Base-by-base conservation (phyloP, 1,284 basidiomycete species). In the Papiliotrema laurentii region DNA sequence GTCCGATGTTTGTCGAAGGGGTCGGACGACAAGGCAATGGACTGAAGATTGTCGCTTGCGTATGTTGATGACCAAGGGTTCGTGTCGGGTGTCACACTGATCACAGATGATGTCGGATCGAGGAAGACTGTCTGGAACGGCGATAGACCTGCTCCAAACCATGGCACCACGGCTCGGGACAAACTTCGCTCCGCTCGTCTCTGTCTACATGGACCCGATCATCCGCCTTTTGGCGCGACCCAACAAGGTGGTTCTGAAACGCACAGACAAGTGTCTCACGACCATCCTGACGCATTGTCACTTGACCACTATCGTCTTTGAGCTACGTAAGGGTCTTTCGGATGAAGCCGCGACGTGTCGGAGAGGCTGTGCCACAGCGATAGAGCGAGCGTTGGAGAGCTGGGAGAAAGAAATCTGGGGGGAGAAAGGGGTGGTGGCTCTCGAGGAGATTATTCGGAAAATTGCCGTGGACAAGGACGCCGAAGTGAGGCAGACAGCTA, bases 231-330 rank as follows among this genome's bases (percentile, higher is more conserved):
- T 77, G 43, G 74, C 74, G 1, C 60, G 76, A 28, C 76, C 77
- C 0, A 78, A 78, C 64, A 78, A 77, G 56, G 74, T 79, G 7
- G 73, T 73, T 28, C 58, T 77, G 11, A 73, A 74, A 41, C 64
- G 77, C 16, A 72, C 76, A 0, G 76, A 78, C 40, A 75, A 74
- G 54, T 71, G 69, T 28, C 59, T 79, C 2, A 49, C 64, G 6
- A 69, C 72, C 9, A 75, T 79, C 44, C 68, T 77, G 26, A 60
- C 68, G 4, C 65, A 76, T 55, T 78, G 77, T 54, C 71, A 60
- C 1, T 55, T 75, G 0, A 54, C 68, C 0, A 33, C 55, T 0
- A 61, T 77, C 21, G 47, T 78, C 6, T 45, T 58, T 0, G 66
- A 72, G 34, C 61, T 78, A 5, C 53, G 66, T 26, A 62, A 63